Percentiles rank a stretch among this genome's conserved stretches.
Evolutionary conservation across 1,284 basidiomycete genomes (phyloP).

Genomic region (Leccinum holopus): DNA sequence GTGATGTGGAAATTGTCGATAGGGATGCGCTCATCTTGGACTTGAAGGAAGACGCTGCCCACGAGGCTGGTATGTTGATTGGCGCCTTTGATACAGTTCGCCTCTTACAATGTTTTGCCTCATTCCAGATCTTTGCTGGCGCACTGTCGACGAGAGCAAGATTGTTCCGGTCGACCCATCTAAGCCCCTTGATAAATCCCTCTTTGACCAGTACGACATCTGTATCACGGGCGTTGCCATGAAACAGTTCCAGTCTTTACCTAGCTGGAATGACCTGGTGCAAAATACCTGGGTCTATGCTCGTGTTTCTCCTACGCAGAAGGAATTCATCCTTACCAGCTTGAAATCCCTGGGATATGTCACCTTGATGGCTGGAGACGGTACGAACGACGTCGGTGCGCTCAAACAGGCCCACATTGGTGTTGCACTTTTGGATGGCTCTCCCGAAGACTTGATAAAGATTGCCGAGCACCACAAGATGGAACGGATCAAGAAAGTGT

Average conservation of each 20-base stretch:
- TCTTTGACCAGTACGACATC: slow-evolving; percentile 88
- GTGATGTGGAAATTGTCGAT: slow-evolving; percentile 94
- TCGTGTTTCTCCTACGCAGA: slow-evolving; percentile 92
- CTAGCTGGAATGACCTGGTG: slow-evolving; percentile 75
- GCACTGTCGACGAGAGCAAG: slow-evolving; percentile 87
- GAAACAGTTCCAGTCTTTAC: slow-evolving; percentile 69
- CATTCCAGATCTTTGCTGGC: slow-evolving; percentile 78
- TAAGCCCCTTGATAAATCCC: slow-evolving; percentile 70
- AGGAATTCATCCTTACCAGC: slow-evolving; percentile 89
- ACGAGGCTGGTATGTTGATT: slow-evolving; percentile 57
- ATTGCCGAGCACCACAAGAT: slow-evolving; percentile 89
- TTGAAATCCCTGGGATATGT: slow-evolving; percentile 85
- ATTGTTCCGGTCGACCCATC: slow-evolving; percentile 80
- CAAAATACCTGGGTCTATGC: slow-evolving; percentile 97
- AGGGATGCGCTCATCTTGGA: slow-evolving; percentile 91
- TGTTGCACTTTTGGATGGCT: slow-evolving; percentile 89
- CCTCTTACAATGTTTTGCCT: not conserved
- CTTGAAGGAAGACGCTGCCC: slow-evolving; percentile 74
- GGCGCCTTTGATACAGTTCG: not conserved
- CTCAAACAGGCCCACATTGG: slow-evolving; percentile 96
- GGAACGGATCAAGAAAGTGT: slow-evolving; percentile 92
- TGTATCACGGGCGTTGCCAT: slow-evolving; percentile 92
- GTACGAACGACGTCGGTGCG: slow-evolving; percentile 96
- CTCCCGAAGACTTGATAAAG: slow-evolving; percentile 85
- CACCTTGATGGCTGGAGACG: slow-evolving; percentile 96